Percentiles rank a stretch among this genome's conserved stretches.
These are phyloP conservation scores for Cicer bijugum DNA, from an alignment of 306 rosid species.

Conservation along the genomic window DNA sequence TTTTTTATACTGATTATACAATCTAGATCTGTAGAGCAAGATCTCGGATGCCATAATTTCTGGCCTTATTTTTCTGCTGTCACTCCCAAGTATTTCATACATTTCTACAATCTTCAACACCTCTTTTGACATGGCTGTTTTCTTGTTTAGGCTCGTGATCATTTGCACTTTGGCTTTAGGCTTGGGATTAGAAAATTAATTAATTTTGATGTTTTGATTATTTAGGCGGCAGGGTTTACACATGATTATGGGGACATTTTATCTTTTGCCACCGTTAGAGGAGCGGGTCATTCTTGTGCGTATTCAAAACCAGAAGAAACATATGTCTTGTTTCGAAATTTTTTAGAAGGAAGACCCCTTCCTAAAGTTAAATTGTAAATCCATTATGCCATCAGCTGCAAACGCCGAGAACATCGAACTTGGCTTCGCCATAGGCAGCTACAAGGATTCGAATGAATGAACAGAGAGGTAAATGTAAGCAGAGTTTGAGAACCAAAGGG, in stretches of 20 bases:
- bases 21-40: constrained; percentile 23
- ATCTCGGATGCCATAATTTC: background rate
- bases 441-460: constrained; percentile 93
- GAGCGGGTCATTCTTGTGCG: too few relatives aligned
- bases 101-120: constrained; percentile 38
- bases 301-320: too few relatives aligned
- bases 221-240: too few relatives aligned
- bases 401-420: constrained; percentile 74
- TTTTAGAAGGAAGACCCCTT: too few relatives aligned
- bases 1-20: constrained; percentile 1
- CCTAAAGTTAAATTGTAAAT: too few relatives aligned
- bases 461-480: constrained; percentile 89
- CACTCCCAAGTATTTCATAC: background rate
- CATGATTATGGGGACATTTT: too few relatives aligned
- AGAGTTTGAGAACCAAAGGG: constrained; percentile 94
- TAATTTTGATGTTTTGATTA: too few relatives aligned
- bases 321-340: too few relatives aligned
- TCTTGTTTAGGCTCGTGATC: constrained; percentile 79
- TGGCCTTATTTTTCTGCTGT: constrained; percentile 11
- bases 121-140: constrained; percentile 60
- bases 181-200: constrained; percentile 50
- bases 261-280: too few relatives aligned
- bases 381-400: constrained; percentile 60
- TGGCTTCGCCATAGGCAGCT: constrained; percentile 91
- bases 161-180: constrained; percentile 65